These are phyloP conservation scores for Lachancea waltii DNA, from an alignment of 805 yeast species.

Conservation along the genomic window DNA sequence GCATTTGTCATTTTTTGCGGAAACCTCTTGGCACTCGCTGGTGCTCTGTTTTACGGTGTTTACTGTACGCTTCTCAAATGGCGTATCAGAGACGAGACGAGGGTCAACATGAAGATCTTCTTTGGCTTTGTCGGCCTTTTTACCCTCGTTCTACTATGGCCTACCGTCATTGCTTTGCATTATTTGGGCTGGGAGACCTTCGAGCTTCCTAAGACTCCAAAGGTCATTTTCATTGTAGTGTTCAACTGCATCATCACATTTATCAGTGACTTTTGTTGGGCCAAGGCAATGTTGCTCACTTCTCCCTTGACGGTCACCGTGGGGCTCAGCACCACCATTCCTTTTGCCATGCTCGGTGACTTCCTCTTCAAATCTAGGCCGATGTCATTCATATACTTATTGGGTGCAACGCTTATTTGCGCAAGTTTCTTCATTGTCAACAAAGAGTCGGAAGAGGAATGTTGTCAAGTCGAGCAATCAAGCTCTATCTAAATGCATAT, in stretches of 20 bases:
- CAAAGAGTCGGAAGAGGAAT: conserved; percentile 64
- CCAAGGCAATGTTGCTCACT: conserved; percentile 86
- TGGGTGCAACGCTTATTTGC: conserved; percentile 79
- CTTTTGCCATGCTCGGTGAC: conserved; percentile 91
- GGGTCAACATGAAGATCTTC: conserved; percentile 78
- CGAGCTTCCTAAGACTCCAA: conserved; percentile 54
- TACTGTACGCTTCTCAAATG: conserved; percentile 80
- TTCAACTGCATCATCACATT: conserved; percentile 74
- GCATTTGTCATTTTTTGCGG: conserved; percentile 48
- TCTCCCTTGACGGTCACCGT: conserved; percentile 94
- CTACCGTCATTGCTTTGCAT: conserved; percentile 63
- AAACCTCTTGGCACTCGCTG: conserved; percentile 68
- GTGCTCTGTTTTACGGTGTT: conserved; percentile 87
- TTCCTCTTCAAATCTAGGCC: conserved; percentile 59
- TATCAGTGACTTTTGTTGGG: conserved; percentile 91
- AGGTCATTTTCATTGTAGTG: conserved; percentile 47
- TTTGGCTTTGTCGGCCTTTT: conserved; percentile 93
- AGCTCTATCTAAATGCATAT: not conserved
- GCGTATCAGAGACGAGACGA: conserved; percentile 63
- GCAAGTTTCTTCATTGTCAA: conserved; percentile 80
- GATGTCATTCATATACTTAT: conserved; percentile 54
- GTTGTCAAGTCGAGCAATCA: not conserved
- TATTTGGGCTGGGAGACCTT: conserved; percentile 59
- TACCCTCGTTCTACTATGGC: conserved; percentile 74
- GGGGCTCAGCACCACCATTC: conserved; percentile 88